Conservation (phyloP, 306 rosid species). For the Rubus idaeus region DNA sequence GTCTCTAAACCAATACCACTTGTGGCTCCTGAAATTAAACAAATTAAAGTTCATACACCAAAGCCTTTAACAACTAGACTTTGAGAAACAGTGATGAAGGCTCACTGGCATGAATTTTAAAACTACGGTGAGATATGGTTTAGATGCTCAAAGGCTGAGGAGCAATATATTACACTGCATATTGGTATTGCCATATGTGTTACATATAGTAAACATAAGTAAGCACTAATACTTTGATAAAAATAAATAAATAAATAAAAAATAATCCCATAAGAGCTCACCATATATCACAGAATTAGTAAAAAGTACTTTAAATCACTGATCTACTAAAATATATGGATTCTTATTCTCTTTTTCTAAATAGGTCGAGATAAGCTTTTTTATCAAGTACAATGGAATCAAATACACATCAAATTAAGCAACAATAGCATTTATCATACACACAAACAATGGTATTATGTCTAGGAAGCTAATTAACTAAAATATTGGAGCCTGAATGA, state of each 20-base stretch:
- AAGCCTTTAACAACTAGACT: background rate
- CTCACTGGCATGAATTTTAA: background rate
- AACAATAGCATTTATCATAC: background rate
- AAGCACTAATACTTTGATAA: no score
- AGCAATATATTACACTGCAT: background rate
- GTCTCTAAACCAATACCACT: constrained; percentile 76
- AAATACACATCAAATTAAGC: background rate
- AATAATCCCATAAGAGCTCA: no score
- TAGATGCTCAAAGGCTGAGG: background rate
- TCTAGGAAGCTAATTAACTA: background rate
- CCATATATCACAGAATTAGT: background rate
- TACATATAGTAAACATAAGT: no score
- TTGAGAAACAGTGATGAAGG: background rate
- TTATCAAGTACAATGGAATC: background rate
- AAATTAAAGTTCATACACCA: background rate
- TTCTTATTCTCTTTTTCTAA: no score
- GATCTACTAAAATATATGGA: background rate
- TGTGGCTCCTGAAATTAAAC: constrained; percentile 61
- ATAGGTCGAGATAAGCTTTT: background rate
- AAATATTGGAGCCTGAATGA: background rate
- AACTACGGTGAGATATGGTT: background rate
- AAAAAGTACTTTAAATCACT: background rate
- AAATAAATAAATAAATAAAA: no score
- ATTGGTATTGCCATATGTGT: no score
- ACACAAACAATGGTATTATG: background rate